Percentiles rank a stretch among this genome's conserved stretches.
Conservation (phyloP, 495 filamentous ascomycete genomes). For the Penicillium goetzii region DNA sequence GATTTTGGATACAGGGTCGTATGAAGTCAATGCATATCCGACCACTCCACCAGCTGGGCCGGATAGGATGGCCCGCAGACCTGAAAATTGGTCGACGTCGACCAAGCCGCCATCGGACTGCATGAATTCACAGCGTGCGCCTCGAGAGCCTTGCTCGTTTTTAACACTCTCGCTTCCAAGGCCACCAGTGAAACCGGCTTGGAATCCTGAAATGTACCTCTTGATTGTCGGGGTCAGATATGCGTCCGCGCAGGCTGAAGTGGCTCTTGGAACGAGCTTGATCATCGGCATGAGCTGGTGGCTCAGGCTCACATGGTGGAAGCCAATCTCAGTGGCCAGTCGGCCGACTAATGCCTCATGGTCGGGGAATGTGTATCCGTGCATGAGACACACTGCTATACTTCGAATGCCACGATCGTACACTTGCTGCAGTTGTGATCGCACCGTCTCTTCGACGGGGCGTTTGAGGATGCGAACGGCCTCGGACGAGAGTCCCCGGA, state of each 20-base stretch:
- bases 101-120: constrained; percentile 55
- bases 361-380: constrained; percentile 53
- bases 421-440: constrained; percentile 39
- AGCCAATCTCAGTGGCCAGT: constrained; percentile 40
- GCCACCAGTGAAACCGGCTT: constrained; percentile 59
- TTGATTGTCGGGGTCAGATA: constrained; percentile 91
- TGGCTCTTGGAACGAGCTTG: constrained; percentile 67
- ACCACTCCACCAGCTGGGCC: constrained; percentile 71
- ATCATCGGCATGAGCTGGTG: constrained; percentile 78
- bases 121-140: constrained; percentile 54
- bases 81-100: constrained; percentile 51
- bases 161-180: constrained; percentile 37
- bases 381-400: constrained; percentile 52
- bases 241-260: constrained; percentile 87
- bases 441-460: constrained; percentile 28
- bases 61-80: constrained; percentile 55
- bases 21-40: constrained; percentile 86
- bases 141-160: constrained; percentile 41
- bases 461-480: constrained; percentile 46
- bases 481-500: constrained; percentile 38
- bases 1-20: constrained; percentile 75
- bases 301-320: constrained; percentile 56
- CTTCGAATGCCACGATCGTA: constrained; percentile 43
- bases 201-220: constrained; percentile 83
- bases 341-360: constrained; percentile 38